Conservation (phyloP, 345 rosid genomes). For the Eucalyptus coolabah region DNA sequence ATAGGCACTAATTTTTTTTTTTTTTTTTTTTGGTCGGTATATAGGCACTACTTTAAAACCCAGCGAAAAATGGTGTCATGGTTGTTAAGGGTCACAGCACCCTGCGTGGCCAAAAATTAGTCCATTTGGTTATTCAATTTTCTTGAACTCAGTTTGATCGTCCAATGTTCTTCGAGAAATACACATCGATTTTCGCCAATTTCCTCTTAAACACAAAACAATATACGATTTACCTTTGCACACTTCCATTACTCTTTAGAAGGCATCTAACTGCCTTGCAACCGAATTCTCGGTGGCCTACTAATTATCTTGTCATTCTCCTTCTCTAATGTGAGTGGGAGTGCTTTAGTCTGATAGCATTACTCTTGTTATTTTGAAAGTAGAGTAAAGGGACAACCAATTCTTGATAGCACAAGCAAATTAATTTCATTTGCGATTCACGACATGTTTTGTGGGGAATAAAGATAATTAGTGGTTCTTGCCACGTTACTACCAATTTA, state of each 20-base stretch:
- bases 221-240: background rate
- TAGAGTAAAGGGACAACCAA: background rate
- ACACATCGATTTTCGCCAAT: background rate
- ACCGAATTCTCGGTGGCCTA: background rate
- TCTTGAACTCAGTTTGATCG: background rate
- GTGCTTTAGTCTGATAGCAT: background rate
- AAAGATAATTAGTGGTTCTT: background rate
- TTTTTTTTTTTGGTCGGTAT: background rate
- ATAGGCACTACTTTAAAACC: background rate
- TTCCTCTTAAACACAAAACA: background rate
- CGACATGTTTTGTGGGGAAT: background rate
- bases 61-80: background rate
- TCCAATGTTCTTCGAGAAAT: background rate
- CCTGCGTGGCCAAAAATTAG: background rate
- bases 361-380: background rate
- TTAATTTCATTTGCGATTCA: background rate
- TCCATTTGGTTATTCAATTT: background rate
- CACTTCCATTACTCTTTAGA: background rate
- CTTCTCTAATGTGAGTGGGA: background rate
- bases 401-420: background rate
- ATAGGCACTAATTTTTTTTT: background rate
- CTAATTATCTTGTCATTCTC: background rate
- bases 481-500: background rate
- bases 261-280: background rate
- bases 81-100: background rate